Evolutionary conservation across 768 basidiomycete species (phyloP), one percentile per base, ranked within the genome.

Genomic region (Chiua virens): DNA sequence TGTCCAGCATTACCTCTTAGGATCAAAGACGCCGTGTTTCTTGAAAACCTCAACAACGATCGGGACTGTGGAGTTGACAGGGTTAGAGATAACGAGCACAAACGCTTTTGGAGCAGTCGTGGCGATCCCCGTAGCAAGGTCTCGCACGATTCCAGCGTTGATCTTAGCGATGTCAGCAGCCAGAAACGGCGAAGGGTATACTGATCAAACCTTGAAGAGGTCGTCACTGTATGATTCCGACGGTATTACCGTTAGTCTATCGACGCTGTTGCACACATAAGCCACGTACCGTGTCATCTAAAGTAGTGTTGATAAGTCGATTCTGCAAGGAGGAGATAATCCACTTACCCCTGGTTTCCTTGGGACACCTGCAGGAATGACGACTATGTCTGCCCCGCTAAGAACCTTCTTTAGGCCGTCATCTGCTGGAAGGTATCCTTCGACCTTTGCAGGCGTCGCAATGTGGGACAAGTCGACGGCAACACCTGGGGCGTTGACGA

Each of bases 61-160:
- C 42, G 97, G 97, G 35, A 98, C 96, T 35, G 97, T 98, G 38
- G 96, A 98, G 82, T 99, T 98, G 68, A 99, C 96, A 28, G 97
- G 97, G 79, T 99, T 99, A 61, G 97, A 96, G 71, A 99, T 98
- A 59, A 99, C 94, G 43, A 94, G 83, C 40, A 98, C 83, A 62
- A 89, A 87, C 20, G 97, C 97, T 66, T 93, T 94, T 53, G 96
- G 96, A 38, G 83, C 82, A 43, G 73, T 67, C 15, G 80, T 84
- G 15, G 96, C 95, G 62, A 94, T 90, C 28, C 90, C 94, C 32
- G 83, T 87, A 15, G 95, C 96, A 52, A 99, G 84, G 64, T 92
- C 92, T 61, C 86, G 86, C 52, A 98, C 89, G 68, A 99, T 99
- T 42, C 93, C 93, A 50, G 92, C 97, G 73, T 99, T 99, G 79